These are phyloP conservation scores for Botrytis squamosa DNA, from an alignment of 2,329 filamentous ascomycete species.

Conservation along the genomic window DNA sequence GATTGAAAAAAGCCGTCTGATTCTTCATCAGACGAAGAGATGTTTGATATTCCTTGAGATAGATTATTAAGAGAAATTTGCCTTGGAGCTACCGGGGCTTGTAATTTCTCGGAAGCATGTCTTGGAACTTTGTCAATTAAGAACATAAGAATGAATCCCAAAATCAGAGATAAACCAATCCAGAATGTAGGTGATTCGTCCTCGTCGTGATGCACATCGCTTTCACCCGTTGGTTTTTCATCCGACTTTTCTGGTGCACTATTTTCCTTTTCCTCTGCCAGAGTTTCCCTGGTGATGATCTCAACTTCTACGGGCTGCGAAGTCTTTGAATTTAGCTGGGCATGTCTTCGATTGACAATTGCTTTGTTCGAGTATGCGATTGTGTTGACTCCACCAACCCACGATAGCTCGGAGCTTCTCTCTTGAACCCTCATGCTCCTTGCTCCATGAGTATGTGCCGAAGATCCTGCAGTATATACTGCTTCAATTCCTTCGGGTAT, in stretches of 20 bases:
- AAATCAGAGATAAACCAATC: constrained; percentile 81
- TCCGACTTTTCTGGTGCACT: constrained; percentile 15
- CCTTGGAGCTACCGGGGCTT: constrained; percentile 65
- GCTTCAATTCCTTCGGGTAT: constrained; percentile 96
- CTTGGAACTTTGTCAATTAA: constrained; percentile 83
- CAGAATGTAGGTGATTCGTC: constrained; percentile 64
- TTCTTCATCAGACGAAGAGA: constrained; percentile 49
- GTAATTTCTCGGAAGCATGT: constrained; percentile 65
- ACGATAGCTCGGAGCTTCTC: constrained; percentile 26
- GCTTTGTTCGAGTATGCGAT: constrained; percentile 24
- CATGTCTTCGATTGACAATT: background rate
- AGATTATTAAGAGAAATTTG: constrained; percentile 89
- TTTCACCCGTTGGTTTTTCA: constrained; percentile 12
- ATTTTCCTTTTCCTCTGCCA: constrained; percentile 11
- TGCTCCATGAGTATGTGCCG: constrained; percentile 31
- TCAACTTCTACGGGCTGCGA: background rate
- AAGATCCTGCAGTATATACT: constrained; percentile 60
- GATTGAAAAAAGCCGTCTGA: constrained; percentile 59
- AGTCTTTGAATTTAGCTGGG: background rate
- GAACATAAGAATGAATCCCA: constrained; percentile 96
- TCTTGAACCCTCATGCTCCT: constrained; percentile 22
- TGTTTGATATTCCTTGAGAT: constrained; percentile 48
- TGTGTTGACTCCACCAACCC: constrained; percentile 28
- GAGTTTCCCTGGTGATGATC: constrained; percentile 4
- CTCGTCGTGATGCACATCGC: constrained; percentile 38